These are phyloP conservation scores for Lactuca saligna DNA, from an alignment of 129 eudicot species.

Conservation along the genomic window DNA sequence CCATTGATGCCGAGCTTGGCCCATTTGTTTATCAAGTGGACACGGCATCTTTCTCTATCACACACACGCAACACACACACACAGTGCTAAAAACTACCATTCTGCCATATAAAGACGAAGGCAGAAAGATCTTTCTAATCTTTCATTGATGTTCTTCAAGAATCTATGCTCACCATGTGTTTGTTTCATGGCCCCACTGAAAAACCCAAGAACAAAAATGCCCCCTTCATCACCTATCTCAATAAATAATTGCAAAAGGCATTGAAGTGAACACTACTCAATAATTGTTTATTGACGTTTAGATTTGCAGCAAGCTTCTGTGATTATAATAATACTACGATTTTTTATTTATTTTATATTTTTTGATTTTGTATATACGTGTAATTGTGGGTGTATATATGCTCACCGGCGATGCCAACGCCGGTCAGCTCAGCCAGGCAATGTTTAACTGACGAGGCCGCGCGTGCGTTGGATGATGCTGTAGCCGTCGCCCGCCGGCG, in stretches of 20 bases:
- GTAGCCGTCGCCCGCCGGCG: slow-evolving; percentile 61
- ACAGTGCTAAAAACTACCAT: slow-evolving; percentile 14
- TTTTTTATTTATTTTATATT: not conserved
- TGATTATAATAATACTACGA: not conserved
- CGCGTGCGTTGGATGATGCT: slow-evolving; percentile 61
- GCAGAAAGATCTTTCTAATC: slow-evolving; percentile 32
- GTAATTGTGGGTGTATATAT: not conserved
- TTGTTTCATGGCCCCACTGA: slow-evolving; percentile 26
- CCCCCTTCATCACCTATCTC: slow-evolving; percentile 8
- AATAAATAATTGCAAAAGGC: slow-evolving; percentile 42
- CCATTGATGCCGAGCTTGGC: slow-evolving; percentile 44
- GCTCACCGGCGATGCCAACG: slow-evolving; percentile 74
- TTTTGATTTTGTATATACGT: not conserved
- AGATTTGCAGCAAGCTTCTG: not conserved
- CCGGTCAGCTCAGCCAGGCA: slow-evolving; percentile 65
- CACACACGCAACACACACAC: slow-evolving; percentile 13
- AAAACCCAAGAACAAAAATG: slow-evolving; percentile 11
- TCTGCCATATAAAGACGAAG: slow-evolving; percentile 14
- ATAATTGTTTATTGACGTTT: slow-evolving; percentile 19
- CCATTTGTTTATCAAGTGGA: slow-evolving; percentile 45
- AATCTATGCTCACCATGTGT: slow-evolving; percentile 46
- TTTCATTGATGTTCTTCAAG: slow-evolving; percentile 32
- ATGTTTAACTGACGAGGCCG: slow-evolving; percentile 62
- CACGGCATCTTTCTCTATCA: slow-evolving; percentile 51
- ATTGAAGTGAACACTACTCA: slow-evolving; percentile 31